These are phyloP conservation scores for Epichloe glyceriae DNA, from an alignment of 2,329 filamentous ascomycete species.

Conservation along the genomic window DNA sequence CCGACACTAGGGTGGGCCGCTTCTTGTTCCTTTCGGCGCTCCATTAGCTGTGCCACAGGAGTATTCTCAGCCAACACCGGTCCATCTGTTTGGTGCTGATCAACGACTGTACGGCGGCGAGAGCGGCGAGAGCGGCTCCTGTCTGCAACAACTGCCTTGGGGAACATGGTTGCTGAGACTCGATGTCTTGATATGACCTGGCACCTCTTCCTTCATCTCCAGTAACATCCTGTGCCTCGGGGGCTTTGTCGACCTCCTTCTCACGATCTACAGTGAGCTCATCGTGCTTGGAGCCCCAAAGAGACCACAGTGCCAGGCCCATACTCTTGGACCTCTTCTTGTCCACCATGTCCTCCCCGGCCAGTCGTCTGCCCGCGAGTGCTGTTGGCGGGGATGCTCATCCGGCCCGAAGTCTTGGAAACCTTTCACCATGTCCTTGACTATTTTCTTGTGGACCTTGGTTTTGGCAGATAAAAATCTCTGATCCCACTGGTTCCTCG, in stretches of 20 bases:
- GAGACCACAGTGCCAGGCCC: constrained; percentile 70
- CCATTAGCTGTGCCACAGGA: constrained; percentile 29
- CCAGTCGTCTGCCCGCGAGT: constrained; percentile 55
- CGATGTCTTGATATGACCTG: constrained; percentile 26
- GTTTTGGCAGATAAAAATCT: constrained; percentile 58
- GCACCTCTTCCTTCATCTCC: constrained; percentile 30
- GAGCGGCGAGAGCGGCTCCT: constrained; percentile 33
- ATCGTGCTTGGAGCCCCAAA: constrained; percentile 85
- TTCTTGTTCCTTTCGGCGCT: constrained; percentile 26
- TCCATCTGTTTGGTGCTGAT: constrained; percentile 35
- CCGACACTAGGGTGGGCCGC: constrained; percentile 29
- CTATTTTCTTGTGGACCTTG: constrained; percentile 58
- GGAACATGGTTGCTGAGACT: constrained; percentile 22
- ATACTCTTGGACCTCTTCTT: constrained; percentile 53
- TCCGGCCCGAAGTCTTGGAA: constrained; percentile 57
- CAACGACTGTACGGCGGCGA: constrained; percentile 32
- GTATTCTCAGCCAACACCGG: constrained; percentile 24
- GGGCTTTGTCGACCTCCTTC: constrained; percentile 32
- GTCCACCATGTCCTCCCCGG: constrained; percentile 24
- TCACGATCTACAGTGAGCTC: constrained; percentile 54
- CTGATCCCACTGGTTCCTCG: constrained; percentile 59
- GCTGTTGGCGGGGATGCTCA: constrained; percentile 77
- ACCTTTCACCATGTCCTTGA: constrained; percentile 59
- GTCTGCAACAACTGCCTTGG: constrained; percentile 11
- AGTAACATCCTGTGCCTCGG: constrained; percentile 19